Base-by-base conservation (phyloP, 805 yeast species). In the Saturnispora silvae region DNA sequence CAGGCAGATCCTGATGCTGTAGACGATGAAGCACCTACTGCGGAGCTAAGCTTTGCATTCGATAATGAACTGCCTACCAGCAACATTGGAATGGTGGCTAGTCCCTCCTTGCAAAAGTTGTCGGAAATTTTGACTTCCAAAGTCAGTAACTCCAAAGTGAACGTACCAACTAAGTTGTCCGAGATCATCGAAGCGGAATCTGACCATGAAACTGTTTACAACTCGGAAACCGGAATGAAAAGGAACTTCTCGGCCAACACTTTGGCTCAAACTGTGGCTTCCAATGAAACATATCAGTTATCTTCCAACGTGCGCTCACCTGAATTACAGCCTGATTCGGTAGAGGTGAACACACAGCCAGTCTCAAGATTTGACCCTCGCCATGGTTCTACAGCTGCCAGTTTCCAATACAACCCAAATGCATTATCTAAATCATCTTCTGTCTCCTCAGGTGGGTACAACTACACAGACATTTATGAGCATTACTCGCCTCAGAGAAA, bases 81-180 rank as follows among this genome's bases (percentile, higher is more conserved):
- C 19, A 45, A 43, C 25, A 41, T 58, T 9, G 59, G 58, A 3
- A 52, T 60, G 50, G 45, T 53, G 2, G 54, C 50, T 26, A 59
- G 64, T 41, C 65, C 65, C 19, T 59, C 64, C 40, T 45, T 61
- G 27, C 57, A 53, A 38, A 58, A 60, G 4, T 40, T 61, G 25
- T 57, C 54, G 33, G 56, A 50, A 27, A 54, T 60, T 16, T 41
- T 59, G 19, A 56, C 53, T 23, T 43, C 45, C 22, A 59, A 57
- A 35, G 45, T 51, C 9, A 33, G 17, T 13, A n/a, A 17, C 18
- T 20, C 45, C 8, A 41, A 42, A 20, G 13, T 33, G 3, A 33
- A 29, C 17, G 40, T 36, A 17, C 33, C 48, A 27, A 20, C 36
- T 20, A 6, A 13, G n/a, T 16, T 49, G 11, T 51, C 42, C 29